Evolutionary conservation across 306 rosid genomes (phyloP).

Genomic region (Vicia faba): DNA sequence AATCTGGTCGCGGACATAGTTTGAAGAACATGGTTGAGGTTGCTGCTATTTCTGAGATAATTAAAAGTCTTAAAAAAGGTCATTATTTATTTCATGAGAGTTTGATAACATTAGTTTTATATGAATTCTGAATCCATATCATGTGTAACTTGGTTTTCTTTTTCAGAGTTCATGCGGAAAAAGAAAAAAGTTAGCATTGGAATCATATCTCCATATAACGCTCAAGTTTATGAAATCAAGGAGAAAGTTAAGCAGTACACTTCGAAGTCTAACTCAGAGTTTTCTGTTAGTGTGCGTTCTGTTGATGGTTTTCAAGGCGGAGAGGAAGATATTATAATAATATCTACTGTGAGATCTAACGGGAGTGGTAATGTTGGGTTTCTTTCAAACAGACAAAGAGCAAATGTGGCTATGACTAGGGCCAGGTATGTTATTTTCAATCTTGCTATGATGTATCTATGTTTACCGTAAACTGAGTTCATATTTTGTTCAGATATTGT

Average conservation of each 20-base stretch:
- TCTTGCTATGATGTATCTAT: neutral
- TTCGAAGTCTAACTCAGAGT: conserved; percentile 3
- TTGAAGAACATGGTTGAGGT: conserved; percentile 54
- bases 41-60: conserved; percentile 48
- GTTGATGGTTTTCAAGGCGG: conserved; percentile 76
- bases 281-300: conserved; percentile 49
- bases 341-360: conserved; percentile 47
- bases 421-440: conserved; percentile 47
- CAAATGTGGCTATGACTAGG: conserved; percentile 60
- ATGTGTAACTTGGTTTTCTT: neutral
- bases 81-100: neutral
- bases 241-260: conserved; percentile 43
- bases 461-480: neutral
- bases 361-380: conserved; percentile 48
- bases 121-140: neutral
- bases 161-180: conserved; percentile 34
- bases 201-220: conserved; percentile 60
- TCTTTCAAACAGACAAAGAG: conserved; percentile 49
- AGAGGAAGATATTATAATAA: conserved; percentile 56
- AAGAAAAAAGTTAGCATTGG: conserved; percentile 55
- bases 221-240: conserved; percentile 54
- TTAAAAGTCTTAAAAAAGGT: conserved; percentile 54
- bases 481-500: conserved; percentile 37
- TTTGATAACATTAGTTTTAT: neutral
- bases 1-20: conserved; percentile 30